These are phyloP conservation scores for Rosa hybrid DNA, from an alignment of 331 rosid genomes.

Conservation along the genomic window DNA sequence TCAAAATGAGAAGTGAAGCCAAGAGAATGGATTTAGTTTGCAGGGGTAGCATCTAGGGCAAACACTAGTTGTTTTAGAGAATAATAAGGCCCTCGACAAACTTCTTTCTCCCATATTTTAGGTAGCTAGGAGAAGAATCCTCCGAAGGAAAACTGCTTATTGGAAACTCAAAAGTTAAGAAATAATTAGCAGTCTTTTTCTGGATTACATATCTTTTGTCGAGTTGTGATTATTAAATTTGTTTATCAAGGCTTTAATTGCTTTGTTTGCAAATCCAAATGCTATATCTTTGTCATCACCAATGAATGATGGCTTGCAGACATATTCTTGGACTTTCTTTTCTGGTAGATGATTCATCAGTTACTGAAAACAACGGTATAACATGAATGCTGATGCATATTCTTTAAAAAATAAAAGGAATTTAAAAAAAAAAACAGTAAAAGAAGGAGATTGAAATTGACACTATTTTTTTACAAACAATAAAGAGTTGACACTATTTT, in stretches of 20 bases:
- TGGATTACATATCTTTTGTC: slow-evolving; percentile 16
- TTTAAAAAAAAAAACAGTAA: too few species aligned
- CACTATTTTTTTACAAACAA: too few species aligned
- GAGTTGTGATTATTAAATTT: not conserved
- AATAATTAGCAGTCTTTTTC: slow-evolving; percentile 16
- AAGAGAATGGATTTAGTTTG: slow-evolving; percentile 17
- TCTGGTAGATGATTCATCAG: too few species aligned
- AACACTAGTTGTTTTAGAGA: slow-evolving; percentile 26
- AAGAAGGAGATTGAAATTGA: too few species aligned
- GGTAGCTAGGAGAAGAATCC: slow-evolving; percentile 18
- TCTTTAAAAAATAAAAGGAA: too few species aligned
- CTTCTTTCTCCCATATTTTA: slow-evolving; percentile 13
- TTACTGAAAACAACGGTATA: too few species aligned
- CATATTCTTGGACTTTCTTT: too few species aligned
- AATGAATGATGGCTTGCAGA: not conserved
- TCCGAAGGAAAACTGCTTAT: slow-evolving; percentile 7
- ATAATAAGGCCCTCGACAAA: slow-evolving; percentile 27
- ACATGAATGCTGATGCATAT: too few species aligned
- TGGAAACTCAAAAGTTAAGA: slow-evolving; percentile 15
- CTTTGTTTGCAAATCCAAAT: not conserved
- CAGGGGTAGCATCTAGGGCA: slow-evolving; percentile 18
- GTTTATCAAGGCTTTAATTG: not conserved
- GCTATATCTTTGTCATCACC: not conserved
- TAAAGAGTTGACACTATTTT: too few species aligned
- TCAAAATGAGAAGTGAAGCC: slow-evolving; percentile 50